Conservation (phyloP, 108 stramenopile genomes). For the Skeletonema menzelii region DNA sequence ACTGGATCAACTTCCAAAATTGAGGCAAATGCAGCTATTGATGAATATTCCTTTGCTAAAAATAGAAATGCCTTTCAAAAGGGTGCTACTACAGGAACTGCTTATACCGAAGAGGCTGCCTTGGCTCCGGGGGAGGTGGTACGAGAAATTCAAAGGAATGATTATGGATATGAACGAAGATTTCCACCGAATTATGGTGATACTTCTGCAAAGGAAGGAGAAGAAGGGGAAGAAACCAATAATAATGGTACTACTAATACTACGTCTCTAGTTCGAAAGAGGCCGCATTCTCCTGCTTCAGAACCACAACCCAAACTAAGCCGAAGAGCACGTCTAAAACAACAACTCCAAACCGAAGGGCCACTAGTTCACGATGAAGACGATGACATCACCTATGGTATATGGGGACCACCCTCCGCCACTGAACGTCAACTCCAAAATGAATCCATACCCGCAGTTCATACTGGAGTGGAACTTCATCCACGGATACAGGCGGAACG, state of each 20-base stretch:
- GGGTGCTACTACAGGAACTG: slow-evolving; percentile 38
- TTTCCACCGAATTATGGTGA: slow-evolving; percentile 37
- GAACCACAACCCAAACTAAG: slow-evolving; percentile 25
- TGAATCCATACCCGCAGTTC: slow-evolving; percentile 59
- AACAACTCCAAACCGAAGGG: slow-evolving; percentile 44
- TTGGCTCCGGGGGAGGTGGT: slow-evolving; percentile 43
- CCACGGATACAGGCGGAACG: slow-evolving; percentile 73
- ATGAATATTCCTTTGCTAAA: slow-evolving; percentile 57
- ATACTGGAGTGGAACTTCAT: slow-evolving; percentile 57
- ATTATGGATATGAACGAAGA: slow-evolving; percentile 28
- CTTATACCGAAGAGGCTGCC: slow-evolving; percentile 38
- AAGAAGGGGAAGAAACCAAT: background rate
- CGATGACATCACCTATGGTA: slow-evolving; percentile 78
- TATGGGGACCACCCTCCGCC: slow-evolving; percentile 81
- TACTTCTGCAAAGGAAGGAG: slow-evolving; percentile 4
- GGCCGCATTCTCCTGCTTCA: background rate
- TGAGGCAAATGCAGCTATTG: slow-evolving; percentile 56
- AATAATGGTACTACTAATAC: background rate
- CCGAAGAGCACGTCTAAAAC: slow-evolving; percentile 33
- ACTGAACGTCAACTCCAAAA: slow-evolving; percentile 58
- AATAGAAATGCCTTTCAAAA: slow-evolving; percentile 72
- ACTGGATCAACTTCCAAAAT: slow-evolving; percentile 35
- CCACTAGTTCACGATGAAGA: slow-evolving; percentile 70
- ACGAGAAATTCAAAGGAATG: slow-evolving; percentile 47
- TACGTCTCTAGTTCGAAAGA: slow-evolving; percentile 7